Evolutionary conservation across 257 asterid genomes (phyloP).

Genomic region (Solanum pennellii): DNA sequence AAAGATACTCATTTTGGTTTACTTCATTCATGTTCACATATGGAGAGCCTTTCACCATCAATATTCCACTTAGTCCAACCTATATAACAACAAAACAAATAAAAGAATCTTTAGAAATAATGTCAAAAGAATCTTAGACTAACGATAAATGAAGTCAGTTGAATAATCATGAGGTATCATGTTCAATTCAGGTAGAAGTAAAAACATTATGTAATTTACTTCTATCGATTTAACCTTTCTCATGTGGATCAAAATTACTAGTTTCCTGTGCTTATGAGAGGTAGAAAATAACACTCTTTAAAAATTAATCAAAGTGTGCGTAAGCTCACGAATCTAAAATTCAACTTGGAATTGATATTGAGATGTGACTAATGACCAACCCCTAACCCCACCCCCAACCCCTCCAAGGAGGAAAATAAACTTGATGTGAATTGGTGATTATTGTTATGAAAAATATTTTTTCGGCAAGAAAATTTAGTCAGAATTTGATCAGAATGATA

Average conservation of each 20-base stretch:
- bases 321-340: not conserved
- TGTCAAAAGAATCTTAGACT: not conserved
- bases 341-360: not conserved
- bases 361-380: not conserved
- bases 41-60: constrained; percentile 84
- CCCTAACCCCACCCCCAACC: too few species aligned
- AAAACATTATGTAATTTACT: not conserved
- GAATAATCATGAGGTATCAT: not conserved
- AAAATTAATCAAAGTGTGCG: not conserved
- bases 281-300: not conserved
- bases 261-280: too few species aligned
- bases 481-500: too few species aligned
- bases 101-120: not conserved
- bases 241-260: too few species aligned
- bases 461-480: too few species aligned
- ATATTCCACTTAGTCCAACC: constrained; percentile 85
- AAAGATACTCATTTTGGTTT: constrained; percentile 43
- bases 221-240: not conserved
- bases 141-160: not conserved
- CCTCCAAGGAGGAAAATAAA: too few species aligned
- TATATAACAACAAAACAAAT: not conserved
- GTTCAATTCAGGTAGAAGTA: not conserved
- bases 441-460: not conserved
- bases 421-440: not conserved
- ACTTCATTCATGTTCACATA: constrained; percentile 66